Evolutionary conservation across 805 yeast species (phyloP), one percentile per base, ranked within the genome.

Genomic region (Barnettozyma siamensis): DNA sequence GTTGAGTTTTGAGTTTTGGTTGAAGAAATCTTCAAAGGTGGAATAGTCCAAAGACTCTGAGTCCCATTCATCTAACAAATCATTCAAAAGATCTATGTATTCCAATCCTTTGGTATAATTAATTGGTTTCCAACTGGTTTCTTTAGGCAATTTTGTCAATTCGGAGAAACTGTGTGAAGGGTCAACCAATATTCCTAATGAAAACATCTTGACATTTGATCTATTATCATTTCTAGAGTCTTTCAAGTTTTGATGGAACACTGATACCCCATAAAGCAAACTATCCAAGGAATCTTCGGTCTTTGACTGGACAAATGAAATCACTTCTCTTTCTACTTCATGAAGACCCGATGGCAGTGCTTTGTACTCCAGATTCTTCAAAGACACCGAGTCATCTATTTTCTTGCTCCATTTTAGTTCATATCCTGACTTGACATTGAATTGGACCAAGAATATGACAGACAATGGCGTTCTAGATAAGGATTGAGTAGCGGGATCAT

Each of bases 321-420:
- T 66, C 2, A 75, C 72, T 52, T 82, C 88, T 12, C 51, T 42
- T 17, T 58, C 57, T 3, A 66, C 65, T 12, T 73, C 67, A 52
- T 82, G 88, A 2, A 80, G 63, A 1, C 89, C 88, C 0, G 86
- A 78, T 0, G 88, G 88, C 33, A 82, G 60, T n/a, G 80, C 66
- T 48, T 77, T 75, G 60, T 71, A 81, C 58, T 82, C 88, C 4
- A 81, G 53, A 11, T 72, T 71, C 24, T 66, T 58, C 20, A 76
- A 51, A 0, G 66, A 47, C 13, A 56, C 43, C 7, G 37, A 21
- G 4, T 57, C 53, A 33, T 60, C 62, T 7, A 54, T 37, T 1
- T 57, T 54, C 33, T 59, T 53, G 44, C 63, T 59, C 78, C 79
- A 73, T 40, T 63, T 66, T 29, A 73, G 46, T 37, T 65, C 70